Conservation (phyloP, 805 yeast species). For the Yarrowia bubula region DNA sequence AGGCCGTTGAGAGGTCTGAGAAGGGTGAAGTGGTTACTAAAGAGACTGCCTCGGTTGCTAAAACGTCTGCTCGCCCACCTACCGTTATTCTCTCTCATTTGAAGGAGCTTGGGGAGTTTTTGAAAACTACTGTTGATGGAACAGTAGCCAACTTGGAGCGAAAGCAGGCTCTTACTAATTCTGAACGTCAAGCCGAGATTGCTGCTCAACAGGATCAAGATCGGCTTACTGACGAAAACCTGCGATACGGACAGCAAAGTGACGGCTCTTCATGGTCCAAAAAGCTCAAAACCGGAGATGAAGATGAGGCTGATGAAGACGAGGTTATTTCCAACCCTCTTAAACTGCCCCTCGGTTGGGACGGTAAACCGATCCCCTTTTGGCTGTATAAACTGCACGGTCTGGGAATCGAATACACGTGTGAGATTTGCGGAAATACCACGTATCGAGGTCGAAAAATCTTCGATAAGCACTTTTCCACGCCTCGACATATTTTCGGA, state of each 20-base stretch:
- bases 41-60: neutral
- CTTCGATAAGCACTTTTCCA: constrained; percentile 75
- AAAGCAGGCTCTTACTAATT: constrained; percentile 61
- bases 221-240: constrained; percentile 7
- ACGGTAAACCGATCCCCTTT: constrained; percentile 87
- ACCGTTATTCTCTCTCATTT: constrained; percentile 35
- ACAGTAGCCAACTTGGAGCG: constrained; percentile 47
- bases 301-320: constrained; percentile 41
- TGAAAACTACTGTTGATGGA: constrained; percentile 42
- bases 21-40: neutral
- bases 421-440: constrained; percentile 84
- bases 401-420: constrained; percentile 61
- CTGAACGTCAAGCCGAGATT: constrained; percentile 61
- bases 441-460: constrained; percentile 69
- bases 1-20: constrained; percentile 40
- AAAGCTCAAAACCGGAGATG: constrained; percentile 27
- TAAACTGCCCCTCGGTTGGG: constrained; percentile 76
- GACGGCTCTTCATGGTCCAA: constrained; percentile 11
- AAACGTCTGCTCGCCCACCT: constrained; percentile 4
- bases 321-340: constrained; percentile 46
- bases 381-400: constrained; percentile 95
- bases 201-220: constrained; percentile 38
- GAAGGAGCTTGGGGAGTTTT: constrained; percentile 44
- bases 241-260: constrained; percentile 28
- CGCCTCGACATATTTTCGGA: constrained; percentile 67